Evolutionary conservation across 768 basidiomycete species (phyloP), one percentile per base, ranked within the genome.

Genomic region (Tubosaeta sp.): DNA sequence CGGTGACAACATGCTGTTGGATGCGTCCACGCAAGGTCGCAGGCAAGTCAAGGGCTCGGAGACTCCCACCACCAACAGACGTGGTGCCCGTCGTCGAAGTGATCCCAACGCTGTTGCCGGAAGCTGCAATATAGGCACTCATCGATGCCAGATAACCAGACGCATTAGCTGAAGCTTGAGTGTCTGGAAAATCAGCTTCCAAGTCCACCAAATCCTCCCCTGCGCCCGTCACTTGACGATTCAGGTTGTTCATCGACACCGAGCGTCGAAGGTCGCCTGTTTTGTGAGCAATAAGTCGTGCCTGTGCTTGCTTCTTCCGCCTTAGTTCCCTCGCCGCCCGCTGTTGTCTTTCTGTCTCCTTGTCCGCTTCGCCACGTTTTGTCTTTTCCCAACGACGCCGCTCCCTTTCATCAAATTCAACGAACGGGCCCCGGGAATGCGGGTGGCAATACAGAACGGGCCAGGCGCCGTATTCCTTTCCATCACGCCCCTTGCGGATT

Each of bases 51-150:
- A 76, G 56, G 35, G 70, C 74, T 45, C 79, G 73, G 30, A 75
- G 67, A 4, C 74, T 59, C 25, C 61, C 58, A 3, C 81, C 78
- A 11, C 78, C 71, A 11, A 78, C 81, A 6, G 89, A 89, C 1
- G 89, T 90, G 5, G 93, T 94, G 1, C 90, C 92, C 34, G 89
- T 87, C 21, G 86, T 88, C 3, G 94, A 96, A 1, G 95, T 94
- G 61, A 98, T 84, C 34, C 82, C 79, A 41, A 97, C 93, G 55
- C 90, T 94, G 71, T 99, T 98, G 6, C 94, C 94, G 8, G 94
- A 97, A 2, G 95, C 95, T 32, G 93, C 92, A 49, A 90, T 77
- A 64, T 93, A 92, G 12, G 76, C 77, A 29, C 75, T 71, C 1
- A 69, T 69, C 6, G 86, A 86, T 5, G 78, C 77, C 6, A 83